Base-by-base conservation (phyloP, 2,329 filamentous ascomycete species). In the Trichoderma endophyticum region DNA sequence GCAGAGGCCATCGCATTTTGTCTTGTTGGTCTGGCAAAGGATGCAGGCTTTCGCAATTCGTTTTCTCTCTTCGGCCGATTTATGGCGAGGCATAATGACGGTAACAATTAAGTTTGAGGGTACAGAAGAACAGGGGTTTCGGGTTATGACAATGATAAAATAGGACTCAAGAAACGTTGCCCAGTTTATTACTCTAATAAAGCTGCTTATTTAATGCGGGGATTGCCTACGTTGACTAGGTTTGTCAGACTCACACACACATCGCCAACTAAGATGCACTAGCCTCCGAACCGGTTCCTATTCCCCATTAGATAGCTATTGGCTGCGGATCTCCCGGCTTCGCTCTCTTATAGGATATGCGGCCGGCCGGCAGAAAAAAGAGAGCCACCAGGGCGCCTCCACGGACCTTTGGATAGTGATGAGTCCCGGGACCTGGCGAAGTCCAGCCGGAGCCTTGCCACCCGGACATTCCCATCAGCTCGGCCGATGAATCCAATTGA, bases 361-460 rank as follows among this genome's bases (percentile, higher is more conserved):
- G 80, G 1, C 87, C 87, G 0, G 86, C 85, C 0, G 87, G 87
- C 71, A 89, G 75, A 71, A 89, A 89, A 77, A 88, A 88, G 57
- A 89, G 77, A 6, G 86, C 85, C 18, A 88, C 83, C 11, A 88
- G 75, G 1, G 83, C 83, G 1, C 86, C 87, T 4, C 82, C 82
- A 14, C 86, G 79, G 15, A 85, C 86, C 65, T 87, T 80, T 3
- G 87, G 87, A 76, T 87, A 88, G 77, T 89, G 87, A 78, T 89
- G 87, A 32, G 87, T 88, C 0, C 87, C 87, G 0, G 86, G 83
- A 0, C 84, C 86, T 0, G 86, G 85, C 59, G 81, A 83, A 26
- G 87, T 89, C 86, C 87, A 89, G 0, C 87, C 87, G 0, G 84
- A 84, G 0, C 85, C 86, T 75, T 86, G 84, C 87, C 87, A 89